Evolutionary conservation across 2,329 filamentous ascomycete species (phyloP), one percentile per base, ranked within the genome.

Genomic region (Colletotrichum orbiculare): DNA sequence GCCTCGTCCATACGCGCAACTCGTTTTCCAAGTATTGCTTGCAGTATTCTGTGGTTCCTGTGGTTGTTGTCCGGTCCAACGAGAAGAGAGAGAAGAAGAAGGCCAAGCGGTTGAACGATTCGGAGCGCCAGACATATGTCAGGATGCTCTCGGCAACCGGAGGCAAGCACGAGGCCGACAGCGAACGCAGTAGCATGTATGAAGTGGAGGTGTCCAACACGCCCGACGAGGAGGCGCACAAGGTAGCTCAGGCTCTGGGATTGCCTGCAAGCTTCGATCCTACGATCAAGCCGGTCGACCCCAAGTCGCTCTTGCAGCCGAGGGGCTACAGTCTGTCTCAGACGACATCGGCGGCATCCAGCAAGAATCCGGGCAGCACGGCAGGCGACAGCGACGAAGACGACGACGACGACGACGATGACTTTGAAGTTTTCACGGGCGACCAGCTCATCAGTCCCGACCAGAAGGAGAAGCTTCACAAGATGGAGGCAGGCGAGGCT

Each of bases 11-110:
- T 53, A 86, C 85, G 38, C 81, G 85, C 47, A 96, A 93, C 68
- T 96, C 92, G 0, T 94, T 97, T 48, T 96, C 93, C 34, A 97
- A 97, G 75, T 97, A 97, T 78, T 97, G 94, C 73, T 84, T 97
- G 11, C 94, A 97, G 74, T 94, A 97, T 75, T 97, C 92, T 2
- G 94, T 94, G 0, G 92, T 97, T 1, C 94, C 94, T 1, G 94
- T 97, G 8, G 94, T 97, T 37, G 94, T 97, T 38, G 94, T 97
- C 9, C 88, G 94, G 4, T 94, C 94, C 41, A 91, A 91, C 38
- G 91, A 92, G 67, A 96, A 96, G 79, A 90, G 94, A 17, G 87
- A 92, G 73, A 96, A 96, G 79, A 96, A 96, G 81, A 96, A 96
- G 78, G 85, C 87, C 64, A 97, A 97, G 81, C 89, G 94, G 37